A percentile compares a stretch with the other conserved stretches of the same genome.
Evolutionary conservation across 2,329 filamentous ascomycete genomes (phyloP).

Genomic region (Verticillium alfalfae): DNA sequence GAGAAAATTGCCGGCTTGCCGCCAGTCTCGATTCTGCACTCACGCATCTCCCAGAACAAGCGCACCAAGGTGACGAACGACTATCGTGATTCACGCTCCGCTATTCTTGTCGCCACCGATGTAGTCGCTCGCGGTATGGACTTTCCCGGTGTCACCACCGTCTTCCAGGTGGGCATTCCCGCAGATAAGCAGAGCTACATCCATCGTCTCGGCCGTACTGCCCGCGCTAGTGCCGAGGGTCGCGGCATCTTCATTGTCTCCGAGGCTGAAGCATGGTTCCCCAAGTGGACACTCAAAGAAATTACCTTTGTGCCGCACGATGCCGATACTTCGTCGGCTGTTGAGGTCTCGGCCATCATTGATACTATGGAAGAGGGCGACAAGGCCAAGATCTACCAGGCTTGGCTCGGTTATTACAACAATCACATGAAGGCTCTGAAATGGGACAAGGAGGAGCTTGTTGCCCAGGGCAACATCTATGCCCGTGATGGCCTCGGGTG

Average conservation of each 20-base stretch:
- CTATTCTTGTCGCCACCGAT: conserved; percentile 63
- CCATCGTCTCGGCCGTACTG: conserved; percentile 63
- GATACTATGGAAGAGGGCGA: conserved; percentile 36
- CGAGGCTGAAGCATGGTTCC: conserved; percentile 44
- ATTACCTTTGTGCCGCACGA: conserved; percentile 44
- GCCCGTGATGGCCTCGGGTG: conserved; percentile 41
- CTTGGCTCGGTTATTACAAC: conserved; percentile 54
- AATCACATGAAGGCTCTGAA: conserved; percentile 36
- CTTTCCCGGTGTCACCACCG: conserved; percentile 63
- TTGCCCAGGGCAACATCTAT: conserved; percentile 44
- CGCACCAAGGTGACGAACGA: conserved; percentile 55
- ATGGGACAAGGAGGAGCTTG: conserved; percentile 38
- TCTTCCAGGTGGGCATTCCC: conserved; percentile 59
- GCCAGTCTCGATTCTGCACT: conserved; percentile 39
- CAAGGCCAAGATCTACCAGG: conserved; percentile 46
- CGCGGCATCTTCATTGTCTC: conserved; percentile 57
- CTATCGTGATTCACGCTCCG: conserved; percentile 46
- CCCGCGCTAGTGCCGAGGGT: conserved; percentile 58
- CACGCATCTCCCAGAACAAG: conserved; percentile 43
- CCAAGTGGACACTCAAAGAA: conserved; percentile 42
- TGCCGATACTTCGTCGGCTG: conserved; percentile 36
- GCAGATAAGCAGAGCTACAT: conserved; percentile 59
- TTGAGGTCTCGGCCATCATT: conserved; percentile 31
- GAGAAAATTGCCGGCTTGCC: conserved; percentile 31
- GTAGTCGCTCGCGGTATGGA: conserved; percentile 70